Conservation (phyloP, 2,329 filamentous ascomycete genomes). For the Neopestalotiopsis rosae region DNA sequence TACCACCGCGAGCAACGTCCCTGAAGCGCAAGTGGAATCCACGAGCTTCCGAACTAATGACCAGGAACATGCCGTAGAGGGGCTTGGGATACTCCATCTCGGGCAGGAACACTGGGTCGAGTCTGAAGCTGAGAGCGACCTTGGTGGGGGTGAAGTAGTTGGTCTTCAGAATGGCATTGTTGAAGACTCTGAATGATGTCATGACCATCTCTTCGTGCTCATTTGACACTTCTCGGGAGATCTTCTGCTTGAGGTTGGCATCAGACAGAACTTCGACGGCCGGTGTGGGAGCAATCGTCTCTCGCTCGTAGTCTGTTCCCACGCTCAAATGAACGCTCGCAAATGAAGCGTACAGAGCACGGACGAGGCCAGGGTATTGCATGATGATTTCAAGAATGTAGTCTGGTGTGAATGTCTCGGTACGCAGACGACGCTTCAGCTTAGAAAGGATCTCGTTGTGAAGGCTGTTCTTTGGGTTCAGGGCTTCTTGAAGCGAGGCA, state of each 20-base stretch:
- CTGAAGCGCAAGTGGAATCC: conserved; percentile 98
- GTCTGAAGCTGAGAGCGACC: conserved; percentile 94
- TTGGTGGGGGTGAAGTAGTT: conserved; percentile 98
- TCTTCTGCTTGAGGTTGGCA: conserved; percentile 73
- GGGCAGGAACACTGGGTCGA: conserved; percentile 88
- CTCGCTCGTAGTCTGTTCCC: conserved; percentile 55
- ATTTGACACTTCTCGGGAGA: conserved; percentile 81
- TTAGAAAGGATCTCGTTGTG: conserved; percentile 90
- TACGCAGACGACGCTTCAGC: conserved; percentile 92
- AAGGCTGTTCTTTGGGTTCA: conserved; percentile 80
- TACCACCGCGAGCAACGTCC: conserved; percentile 95
- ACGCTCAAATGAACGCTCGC: conserved; percentile 79
- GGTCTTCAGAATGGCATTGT: conserved; percentile 90
- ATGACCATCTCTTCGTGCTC: conserved; percentile 99
- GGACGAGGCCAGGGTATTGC: conserved; percentile 85
- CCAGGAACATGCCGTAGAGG: conserved; percentile 97
- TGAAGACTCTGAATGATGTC: conserved; percentile 96
- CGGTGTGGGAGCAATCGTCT: conserved; percentile 59
- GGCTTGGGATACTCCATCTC: conserved; percentile 91
- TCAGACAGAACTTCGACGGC: conserved; percentile 76
- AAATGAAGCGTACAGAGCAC: conserved; percentile 88
- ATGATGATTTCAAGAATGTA: conserved; percentile 98
- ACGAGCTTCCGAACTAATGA: conserved; percentile 95
- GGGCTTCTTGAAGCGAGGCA: conserved; percentile 78
- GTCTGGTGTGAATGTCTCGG: conserved; percentile 96